phyloP scores from a whole-genome alignment of 345 rosid genomes.

The Hevea brasiliensis region DNA sequence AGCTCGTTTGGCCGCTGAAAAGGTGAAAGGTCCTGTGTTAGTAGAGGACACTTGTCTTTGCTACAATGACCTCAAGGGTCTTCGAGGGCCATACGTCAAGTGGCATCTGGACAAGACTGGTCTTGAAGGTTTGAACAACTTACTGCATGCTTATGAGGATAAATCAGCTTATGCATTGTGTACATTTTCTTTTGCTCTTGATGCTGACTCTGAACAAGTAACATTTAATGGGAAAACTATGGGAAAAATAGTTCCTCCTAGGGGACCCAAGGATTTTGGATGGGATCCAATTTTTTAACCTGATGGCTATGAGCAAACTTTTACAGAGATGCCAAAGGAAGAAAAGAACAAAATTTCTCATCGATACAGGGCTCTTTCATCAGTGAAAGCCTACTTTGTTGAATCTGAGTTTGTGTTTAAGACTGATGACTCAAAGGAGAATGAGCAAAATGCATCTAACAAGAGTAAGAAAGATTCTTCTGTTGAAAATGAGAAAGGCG shows the following conservation, averaged over 20 bases:
- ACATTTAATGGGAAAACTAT: conserved; percentile 76
- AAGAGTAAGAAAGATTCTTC: neutral
- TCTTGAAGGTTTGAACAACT: conserved; percentile 82
- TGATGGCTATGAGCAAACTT: too few species aligned
- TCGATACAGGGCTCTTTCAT: conserved; percentile 69
- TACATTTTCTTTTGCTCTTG: conserved; percentile 78
- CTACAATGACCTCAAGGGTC: too few species aligned
- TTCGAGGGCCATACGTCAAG: conserved; percentile 65
- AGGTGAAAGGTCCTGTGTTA: too few species aligned
- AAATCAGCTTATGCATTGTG: conserved; percentile 91
- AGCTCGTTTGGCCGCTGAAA: too few species aligned
- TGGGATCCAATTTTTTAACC: too few species aligned
- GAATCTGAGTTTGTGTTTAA: conserved; percentile 71
- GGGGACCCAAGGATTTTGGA: too few species aligned
- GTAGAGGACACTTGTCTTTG: too few species aligned
- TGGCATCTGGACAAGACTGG: conserved; percentile 95
- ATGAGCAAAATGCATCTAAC: neutral
- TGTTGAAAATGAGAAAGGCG: neutral
- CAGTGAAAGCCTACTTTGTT: conserved; percentile 69
- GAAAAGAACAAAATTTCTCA: conserved; percentile 94
- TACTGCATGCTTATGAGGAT: conserved; percentile 88
- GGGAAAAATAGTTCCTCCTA: conserved; percentile 97
- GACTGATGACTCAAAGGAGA: neutral
- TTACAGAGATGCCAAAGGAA: conserved; percentile 89
- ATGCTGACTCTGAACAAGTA: conserved; percentile 71